phyloP scores from a whole-genome alignment of 805 yeast genomes.

The Geotrichum ghanense region DNA sequence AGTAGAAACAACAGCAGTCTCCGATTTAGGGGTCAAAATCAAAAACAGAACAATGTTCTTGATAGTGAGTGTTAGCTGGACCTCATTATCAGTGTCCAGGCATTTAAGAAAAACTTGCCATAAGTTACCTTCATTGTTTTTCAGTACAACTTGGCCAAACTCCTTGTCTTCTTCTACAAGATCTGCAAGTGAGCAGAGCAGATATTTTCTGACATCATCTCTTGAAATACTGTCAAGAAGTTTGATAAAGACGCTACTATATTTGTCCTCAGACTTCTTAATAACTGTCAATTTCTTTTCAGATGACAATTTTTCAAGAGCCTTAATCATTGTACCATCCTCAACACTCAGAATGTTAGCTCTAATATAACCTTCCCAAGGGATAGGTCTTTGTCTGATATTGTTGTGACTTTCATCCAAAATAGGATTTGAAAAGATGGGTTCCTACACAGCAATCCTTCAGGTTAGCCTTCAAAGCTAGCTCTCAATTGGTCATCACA shows the following conservation, averaged over 20 bases:
- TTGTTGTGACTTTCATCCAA: slow-evolving; percentile 33
- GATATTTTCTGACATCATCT: slow-evolving; percentile 55
- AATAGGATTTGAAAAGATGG: not conserved
- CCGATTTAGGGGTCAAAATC: slow-evolving; percentile 18
- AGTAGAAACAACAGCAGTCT: slow-evolving; percentile 30
- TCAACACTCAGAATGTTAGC: slow-evolving; percentile 53
- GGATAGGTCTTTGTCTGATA: slow-evolving; percentile 69
- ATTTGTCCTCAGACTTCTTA: slow-evolving; percentile 32
- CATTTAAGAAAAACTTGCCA: slow-evolving; percentile 34
- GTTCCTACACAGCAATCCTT: not conserved
- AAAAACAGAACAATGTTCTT: slow-evolving; percentile 39
- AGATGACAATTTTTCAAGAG: slow-evolving; percentile 35
- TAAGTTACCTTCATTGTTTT: slow-evolving; percentile 31
- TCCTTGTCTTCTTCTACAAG: slow-evolving; percentile 25
- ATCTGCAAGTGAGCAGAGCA: slow-evolving; percentile 52
- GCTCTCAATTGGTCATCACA: no score
- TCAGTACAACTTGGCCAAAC: slow-evolving; percentile 30
- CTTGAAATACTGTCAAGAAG: slow-evolving; percentile 43
- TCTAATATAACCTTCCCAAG: slow-evolving; percentile 86
- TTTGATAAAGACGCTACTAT: slow-evolving; percentile 42
- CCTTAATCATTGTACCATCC: slow-evolving; percentile 53
- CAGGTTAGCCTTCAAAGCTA: no score
- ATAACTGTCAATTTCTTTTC: slow-evolving; percentile 24
- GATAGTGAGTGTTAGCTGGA: slow-evolving; percentile 43
- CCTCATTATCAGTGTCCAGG: slow-evolving; percentile 43